Conservation (phyloP, 2,329 filamentous ascomycete species). For the Botrytis squamosa region DNA sequence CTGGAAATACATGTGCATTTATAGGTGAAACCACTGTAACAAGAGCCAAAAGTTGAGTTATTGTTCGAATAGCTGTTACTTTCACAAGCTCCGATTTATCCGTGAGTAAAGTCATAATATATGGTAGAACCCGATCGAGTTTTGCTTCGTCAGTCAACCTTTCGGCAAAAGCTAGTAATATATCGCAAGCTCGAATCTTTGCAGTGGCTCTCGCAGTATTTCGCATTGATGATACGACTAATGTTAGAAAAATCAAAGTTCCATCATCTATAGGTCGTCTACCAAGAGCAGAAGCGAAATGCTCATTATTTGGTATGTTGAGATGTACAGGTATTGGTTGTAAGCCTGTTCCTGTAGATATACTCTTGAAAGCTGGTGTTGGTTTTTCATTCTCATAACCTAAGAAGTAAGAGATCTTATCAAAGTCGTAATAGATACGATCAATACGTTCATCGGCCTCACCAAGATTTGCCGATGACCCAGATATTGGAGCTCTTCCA, state of each 20-base stretch:
- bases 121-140: constrained; percentile 87
- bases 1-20: constrained; percentile 67
- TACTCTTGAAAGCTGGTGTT: constrained; percentile 36
- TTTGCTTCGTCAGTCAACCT: constrained; percentile 92
- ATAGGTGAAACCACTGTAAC: constrained; percentile 83
- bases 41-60: constrained; percentile 84
- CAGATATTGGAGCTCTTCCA: constrained; percentile 69
- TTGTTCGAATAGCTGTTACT: constrained; percentile 77
- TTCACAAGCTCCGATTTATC: constrained; percentile 84
- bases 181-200: constrained; percentile 82
- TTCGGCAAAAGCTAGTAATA: constrained; percentile 88
- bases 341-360: constrained; percentile 52
- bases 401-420: constrained; percentile 95
- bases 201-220: constrained; percentile 89
- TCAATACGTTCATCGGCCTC: constrained; percentile 94
- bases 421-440: constrained; percentile 88
- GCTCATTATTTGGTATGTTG: constrained; percentile 82
- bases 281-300: constrained; percentile 60
- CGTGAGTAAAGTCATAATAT: constrained; percentile 77
- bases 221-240: constrained; percentile 83
- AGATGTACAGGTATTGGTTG: constrained; percentile 77
- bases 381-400: constrained; percentile 60
- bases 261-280: constrained; percentile 76
- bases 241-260: constrained; percentile 84
- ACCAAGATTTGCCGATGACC: constrained; percentile 68